These are phyloP conservation scores for Boeremia exigua DNA, from an alignment of 2,329 filamentous ascomycete species.

Conservation along the genomic window DNA sequence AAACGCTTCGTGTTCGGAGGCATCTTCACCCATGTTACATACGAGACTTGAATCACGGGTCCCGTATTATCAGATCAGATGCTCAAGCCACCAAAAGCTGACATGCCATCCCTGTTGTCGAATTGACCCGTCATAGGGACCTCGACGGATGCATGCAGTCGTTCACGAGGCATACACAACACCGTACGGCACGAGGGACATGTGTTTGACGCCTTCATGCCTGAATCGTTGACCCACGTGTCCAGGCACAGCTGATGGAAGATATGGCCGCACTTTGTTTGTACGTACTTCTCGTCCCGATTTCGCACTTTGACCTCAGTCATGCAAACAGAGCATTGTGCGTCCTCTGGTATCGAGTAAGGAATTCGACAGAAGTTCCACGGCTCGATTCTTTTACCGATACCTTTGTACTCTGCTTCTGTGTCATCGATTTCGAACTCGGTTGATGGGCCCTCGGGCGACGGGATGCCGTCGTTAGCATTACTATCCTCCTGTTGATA, in stretches of 20 bases:
- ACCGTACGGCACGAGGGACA: conserved; percentile 16
- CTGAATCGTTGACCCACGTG: conserved; percentile 15
- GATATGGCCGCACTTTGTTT: conserved; percentile 5
- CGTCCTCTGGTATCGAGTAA: background rate
- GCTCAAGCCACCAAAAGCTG: background rate
- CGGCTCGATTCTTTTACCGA: background rate
- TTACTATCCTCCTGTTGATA: background rate
- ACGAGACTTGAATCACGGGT: too few species aligned
- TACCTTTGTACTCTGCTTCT: conserved; percentile 1
- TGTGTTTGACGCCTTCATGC: conserved; percentile 4
- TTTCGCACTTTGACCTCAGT: background rate
- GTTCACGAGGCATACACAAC: conserved; percentile 2
- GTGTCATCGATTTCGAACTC: conserved; percentile 2
- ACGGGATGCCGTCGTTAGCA: background rate
- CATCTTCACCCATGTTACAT: too few species aligned
- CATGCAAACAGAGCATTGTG: conserved; percentile 1
- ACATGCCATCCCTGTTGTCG: background rate
- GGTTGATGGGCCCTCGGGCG: background rate
- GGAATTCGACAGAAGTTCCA: background rate
- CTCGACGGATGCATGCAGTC: background rate
- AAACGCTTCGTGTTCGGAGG: too few species aligned
- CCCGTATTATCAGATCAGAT: background rate
- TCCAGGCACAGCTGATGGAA: conserved; percentile 8
- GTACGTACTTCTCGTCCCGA: background rate
- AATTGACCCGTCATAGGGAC: too few species aligned